phyloP scores from a whole-genome alignment of 1,284 basidiomycete species.

The Leucoagaricus sp. region DNA sequence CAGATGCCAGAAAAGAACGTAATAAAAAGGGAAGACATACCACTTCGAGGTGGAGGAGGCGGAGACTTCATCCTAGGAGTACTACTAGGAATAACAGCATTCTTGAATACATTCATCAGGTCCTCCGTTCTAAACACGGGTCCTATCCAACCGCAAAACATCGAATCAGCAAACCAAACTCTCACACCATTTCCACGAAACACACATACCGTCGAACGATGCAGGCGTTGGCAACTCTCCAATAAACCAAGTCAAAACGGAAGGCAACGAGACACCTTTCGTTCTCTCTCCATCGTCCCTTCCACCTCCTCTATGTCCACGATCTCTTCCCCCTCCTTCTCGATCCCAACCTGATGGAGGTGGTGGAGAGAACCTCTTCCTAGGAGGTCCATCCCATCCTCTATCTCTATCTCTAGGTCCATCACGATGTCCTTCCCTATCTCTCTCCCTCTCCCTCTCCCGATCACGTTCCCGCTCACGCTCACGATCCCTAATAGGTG shows the following conservation, averaged over 20 bases:
- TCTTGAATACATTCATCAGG: constrained; percentile 77
- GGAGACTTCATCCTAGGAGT: constrained; percentile 43
- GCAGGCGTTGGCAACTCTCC: constrained; percentile 70
- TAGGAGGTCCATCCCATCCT: constrained; percentile 31
- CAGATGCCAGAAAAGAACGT: background rate
- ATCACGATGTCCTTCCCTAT: constrained; percentile 34
- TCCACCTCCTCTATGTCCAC: background rate
- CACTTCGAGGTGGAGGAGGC: constrained; percentile 47
- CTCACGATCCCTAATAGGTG: constrained; percentile 20
- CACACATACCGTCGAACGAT: constrained; percentile 78
- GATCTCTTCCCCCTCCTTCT: constrained; percentile 26
- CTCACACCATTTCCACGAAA: background rate
- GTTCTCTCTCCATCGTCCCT: constrained; percentile 13
- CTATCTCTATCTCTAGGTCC: constrained; percentile 29
- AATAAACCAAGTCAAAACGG: constrained; percentile 79
- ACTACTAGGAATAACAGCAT: constrained; percentile 72
- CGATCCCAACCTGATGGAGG: constrained; percentile 45
- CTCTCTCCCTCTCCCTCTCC: constrained; percentile 55
- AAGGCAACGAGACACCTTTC: constrained; percentile 47
- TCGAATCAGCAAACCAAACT: constrained; percentile 11
- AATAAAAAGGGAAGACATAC: constrained; percentile 25
- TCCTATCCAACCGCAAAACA: constrained; percentile 45
- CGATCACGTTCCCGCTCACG: constrained; percentile 34
- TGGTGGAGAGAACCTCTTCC: constrained; percentile 45
- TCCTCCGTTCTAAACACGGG: constrained; percentile 88